Base-by-base conservation (phyloP, 768 basidiomycete species). In the Mycena vitilis region DNA sequence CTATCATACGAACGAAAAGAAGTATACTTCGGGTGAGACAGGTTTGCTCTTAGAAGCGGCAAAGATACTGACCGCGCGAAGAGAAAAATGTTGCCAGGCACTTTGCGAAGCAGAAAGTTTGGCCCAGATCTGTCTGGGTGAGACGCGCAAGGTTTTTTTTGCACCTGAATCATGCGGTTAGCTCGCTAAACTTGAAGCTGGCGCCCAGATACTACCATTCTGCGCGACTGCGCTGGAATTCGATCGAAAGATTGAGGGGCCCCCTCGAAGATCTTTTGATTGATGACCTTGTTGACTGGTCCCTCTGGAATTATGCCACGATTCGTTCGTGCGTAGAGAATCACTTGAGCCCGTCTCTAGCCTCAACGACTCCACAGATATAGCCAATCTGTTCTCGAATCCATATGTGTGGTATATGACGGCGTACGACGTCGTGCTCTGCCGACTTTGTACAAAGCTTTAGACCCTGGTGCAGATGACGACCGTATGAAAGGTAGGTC, bases 401-500 rank as follows among this genome's bases (percentile, higher is more conserved):
- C 82, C 16, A 72, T 88, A 6, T 90, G 88, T 69, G 79, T 79
- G 58, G 88, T 83, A 4, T 93, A 89, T 72, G 92, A 93, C 73
- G 92, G 91, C 6, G 85, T 91, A 44, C 83, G 89, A 40, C 84
- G 83, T 18, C 87, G 91, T n/a, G 85, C 86, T 44, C 80, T 91
- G 22, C 90, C 91, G 11, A 67, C 81, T 49, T 76, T 92, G n/a
- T 87, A 88, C 67, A 77, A 82, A 47, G 86, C 87, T 6, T 79
- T 92, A 59, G 83, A 86, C 57, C 88, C 90, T 8, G 93, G 91
- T 4, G 86, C 85, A 22, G 94, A 96, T 45, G 93, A 94, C 72
- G 94, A 95, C 76, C 86, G 92, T n/a, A 94, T 95, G 90, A 96
- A 98, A 81, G 95, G 66, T 40, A 25, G 23, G 48, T 25, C 10